phyloP scores from a whole-genome alignment of 2,329 filamentous ascomycete genomes.

The Zymoseptoria ardabiliae region DNA sequence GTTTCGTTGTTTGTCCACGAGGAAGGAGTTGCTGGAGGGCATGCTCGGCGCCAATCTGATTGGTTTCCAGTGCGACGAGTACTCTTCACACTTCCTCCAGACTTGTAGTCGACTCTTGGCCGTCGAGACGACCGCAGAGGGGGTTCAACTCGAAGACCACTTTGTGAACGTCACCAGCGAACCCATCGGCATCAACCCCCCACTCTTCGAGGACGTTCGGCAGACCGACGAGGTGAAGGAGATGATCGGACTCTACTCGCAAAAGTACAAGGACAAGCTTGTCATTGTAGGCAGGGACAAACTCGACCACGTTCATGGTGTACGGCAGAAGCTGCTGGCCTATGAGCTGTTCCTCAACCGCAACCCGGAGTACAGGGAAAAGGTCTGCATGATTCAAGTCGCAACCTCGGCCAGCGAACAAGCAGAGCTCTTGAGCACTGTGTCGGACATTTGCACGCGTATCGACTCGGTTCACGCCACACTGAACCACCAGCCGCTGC shows the following conservation, averaged over 20 bases:
- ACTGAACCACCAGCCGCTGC: constrained; percentile 81
- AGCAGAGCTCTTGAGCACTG: constrained; percentile 74
- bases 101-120: constrained; percentile 86
- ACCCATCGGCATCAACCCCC: constrained; percentile 85
- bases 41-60: constrained; percentile 90
- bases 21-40: constrained; percentile 80
- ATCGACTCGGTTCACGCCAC: constrained; percentile 91
- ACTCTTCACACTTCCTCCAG: constrained; percentile 87
- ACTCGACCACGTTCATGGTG: constrained; percentile 84
- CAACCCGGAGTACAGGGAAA: constrained; percentile 81
- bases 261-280: constrained; percentile 79
- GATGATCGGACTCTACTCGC: constrained; percentile 73
- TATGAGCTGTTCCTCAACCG: constrained; percentile 93
- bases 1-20: constrained; percentile 81
- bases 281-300: constrained; percentile 92
- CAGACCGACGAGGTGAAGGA: constrained; percentile 63
- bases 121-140: constrained; percentile 83
- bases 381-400: constrained; percentile 86
- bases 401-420: constrained; percentile 86
- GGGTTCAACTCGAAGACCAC: constrained; percentile 82
- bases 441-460: constrained; percentile 88
- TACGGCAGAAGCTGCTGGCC: constrained; percentile 84
- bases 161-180: constrained; percentile 83
- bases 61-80: constrained; percentile 90
- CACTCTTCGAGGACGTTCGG: constrained; percentile 52